Conservation (phyloP, 2,329 filamentous ascomycete genomes). For the Arthroderma sp. region DNA sequence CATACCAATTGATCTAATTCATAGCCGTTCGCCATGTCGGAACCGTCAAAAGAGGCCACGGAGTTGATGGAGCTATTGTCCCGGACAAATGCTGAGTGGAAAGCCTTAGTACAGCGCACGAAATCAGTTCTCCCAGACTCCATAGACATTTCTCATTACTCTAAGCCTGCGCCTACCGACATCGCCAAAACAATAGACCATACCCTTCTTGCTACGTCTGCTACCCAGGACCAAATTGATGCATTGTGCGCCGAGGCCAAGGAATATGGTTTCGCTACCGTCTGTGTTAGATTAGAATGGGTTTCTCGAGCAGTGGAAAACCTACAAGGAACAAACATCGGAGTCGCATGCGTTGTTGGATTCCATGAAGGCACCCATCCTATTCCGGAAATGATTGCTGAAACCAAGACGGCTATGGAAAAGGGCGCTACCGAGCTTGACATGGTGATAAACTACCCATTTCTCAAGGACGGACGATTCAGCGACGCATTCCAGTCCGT, state of each 20-base stretch:
- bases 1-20: background rate
- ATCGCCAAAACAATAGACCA: constrained; percentile 33
- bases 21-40: background rate
- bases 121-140: background rate
- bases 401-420: constrained; percentile 39
- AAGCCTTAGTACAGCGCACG: background rate
- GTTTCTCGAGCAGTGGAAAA: constrained; percentile 41
- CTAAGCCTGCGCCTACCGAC: constrained; percentile 13
- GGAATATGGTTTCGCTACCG: constrained; percentile 34
- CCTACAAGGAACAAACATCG: constrained; percentile 37
- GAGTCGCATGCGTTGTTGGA: constrained; percentile 46
- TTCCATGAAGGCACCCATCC: constrained; percentile 49
- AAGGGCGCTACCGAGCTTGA: constrained; percentile 47
- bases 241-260: constrained; percentile 44
- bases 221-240: constrained; percentile 39
- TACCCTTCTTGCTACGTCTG: constrained; percentile 32
- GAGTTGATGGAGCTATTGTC: background rate
- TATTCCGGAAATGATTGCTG: constrained; percentile 40
- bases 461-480: constrained; percentile 37
- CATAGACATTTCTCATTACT: background rate
- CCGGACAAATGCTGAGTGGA: background rate
- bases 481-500: constrained; percentile 43
- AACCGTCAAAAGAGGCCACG: background rate
- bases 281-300: constrained; percentile 45
- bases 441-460: constrained; percentile 45